Evolutionary conservation across 768 basidiomycete species (phyloP), one percentile per base, ranked within the genome.

Genomic region (Xerocomellus amylosporus): DNA sequence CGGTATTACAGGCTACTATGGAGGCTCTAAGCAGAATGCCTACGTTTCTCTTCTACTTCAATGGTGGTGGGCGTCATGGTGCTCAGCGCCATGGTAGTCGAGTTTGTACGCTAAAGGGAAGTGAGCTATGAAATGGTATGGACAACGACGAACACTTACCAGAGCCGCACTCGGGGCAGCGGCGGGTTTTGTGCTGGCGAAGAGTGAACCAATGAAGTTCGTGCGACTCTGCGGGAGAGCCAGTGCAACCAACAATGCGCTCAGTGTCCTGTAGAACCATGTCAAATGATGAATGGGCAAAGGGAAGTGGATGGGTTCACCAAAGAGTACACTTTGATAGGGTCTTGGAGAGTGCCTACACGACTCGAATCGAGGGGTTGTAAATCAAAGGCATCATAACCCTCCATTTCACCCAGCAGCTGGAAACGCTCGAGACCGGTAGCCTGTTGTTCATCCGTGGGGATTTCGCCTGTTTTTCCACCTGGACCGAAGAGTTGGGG

Each of bases 391-490:
- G 93, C 83, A 41, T 91, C 86, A 49, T 93, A 75, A 51, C 94
- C 95, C 72, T 93, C 85, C 65, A 93, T 76, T 58, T 93, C 87
- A 66, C 89, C 93, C 49, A 98, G 75, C 46, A 97, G 77, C 74
- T 99, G 92, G 68, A 97, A 84, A 73, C 96, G 92, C 73, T 98
- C 95, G 51, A 98, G 79, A 84, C 96, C 96, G 63, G 96, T 99
- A 15, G 95, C 84, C 75, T 99, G 96, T 59, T 90, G 83, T 59
- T 86, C 78, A 74, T 93, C 90, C 55, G 88, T 89, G 49, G 93
- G 86, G 59, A 93, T 83, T 63, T 84, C 79, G 48, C 90, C 87
- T 30, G 82, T 53, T 69, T 88, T 85, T 65, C 80, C 82, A 68
- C 91, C 91, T 47, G 80, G 66, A 58, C 91, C 90, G 60, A 77